Conservation (phyloP, 2,329 filamentous ascomycete genomes). For the Nectriaceae sp. region DNA sequence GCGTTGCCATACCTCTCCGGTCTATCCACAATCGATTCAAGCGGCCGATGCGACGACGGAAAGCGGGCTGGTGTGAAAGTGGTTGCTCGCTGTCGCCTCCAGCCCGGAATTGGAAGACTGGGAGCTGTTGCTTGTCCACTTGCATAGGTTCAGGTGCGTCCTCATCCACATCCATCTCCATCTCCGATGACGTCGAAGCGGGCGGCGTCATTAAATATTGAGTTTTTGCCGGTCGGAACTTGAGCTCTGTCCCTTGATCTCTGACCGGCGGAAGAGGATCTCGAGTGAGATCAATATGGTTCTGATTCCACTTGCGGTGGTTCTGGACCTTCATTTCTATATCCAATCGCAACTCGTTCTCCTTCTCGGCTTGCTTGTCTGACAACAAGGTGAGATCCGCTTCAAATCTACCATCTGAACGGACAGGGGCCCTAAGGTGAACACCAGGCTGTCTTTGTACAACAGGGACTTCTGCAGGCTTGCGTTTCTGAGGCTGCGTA, state of each 20-base stretch:
- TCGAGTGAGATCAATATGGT: conserved; percentile 85
- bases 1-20: conserved; percentile 65
- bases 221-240: conserved; percentile 72
- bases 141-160: conserved; percentile 46
- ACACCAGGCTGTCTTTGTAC: conserved; percentile 63
- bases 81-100: conserved; percentile 41
- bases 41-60: conserved; percentile 81
- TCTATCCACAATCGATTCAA: conserved; percentile 88
- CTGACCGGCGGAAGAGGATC: conserved; percentile 79
- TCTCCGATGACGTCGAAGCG: conserved; percentile 56
- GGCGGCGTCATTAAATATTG: conserved; percentile 70
- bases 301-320: conserved; percentile 88
- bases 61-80: conserved; percentile 60
- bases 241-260: conserved; percentile 61
- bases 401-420: conserved; percentile 73
- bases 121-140: conserved; percentile 34
- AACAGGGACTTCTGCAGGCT: conserved; percentile 59
- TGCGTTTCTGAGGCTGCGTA: conserved; percentile 69
- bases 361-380: conserved; percentile 78
- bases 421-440: conserved; percentile 69
- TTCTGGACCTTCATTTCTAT: conserved; percentile 86
- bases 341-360: conserved; percentile 77
- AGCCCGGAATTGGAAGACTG: conserved; percentile 50
- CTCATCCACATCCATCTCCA: conserved; percentile 65
- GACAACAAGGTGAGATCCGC: conserved; percentile 76